A percentile compares a stretch with the other conserved stretches of the same genome.
These are phyloP conservation scores for Protoeuglena noctilucae DNA, from an alignment of 139 green algal genomes.

Conservation along the genomic window DNA sequence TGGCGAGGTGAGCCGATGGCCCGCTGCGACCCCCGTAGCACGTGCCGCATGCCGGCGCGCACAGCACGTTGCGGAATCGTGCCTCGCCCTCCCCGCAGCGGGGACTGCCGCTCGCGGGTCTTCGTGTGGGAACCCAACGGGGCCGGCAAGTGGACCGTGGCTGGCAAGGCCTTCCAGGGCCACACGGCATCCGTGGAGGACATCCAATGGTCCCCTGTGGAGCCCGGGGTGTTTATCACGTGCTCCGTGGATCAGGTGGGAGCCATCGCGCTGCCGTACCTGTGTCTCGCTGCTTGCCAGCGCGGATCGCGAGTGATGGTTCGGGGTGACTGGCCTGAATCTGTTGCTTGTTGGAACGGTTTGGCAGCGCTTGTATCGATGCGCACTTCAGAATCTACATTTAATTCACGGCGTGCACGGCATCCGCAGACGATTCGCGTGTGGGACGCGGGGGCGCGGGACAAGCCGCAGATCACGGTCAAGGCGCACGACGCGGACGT, in stretches of 20 bases:
- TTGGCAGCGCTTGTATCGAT: no score
- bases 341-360: no score
- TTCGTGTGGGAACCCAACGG: conserved; percentile 75
- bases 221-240: conserved; percentile 73
- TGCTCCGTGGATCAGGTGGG: conserved; percentile 61
- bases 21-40: no score
- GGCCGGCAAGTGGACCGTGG: conserved; percentile 46
- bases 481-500: conserved; percentile 69
- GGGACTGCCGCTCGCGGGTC: conserved; percentile 50
- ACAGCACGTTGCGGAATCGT: no score
- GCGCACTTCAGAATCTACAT: no score
- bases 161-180: conserved; percentile 17
- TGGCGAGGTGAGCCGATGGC: conserved; percentile 55
- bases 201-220: conserved; percentile 82
- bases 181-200: conserved; percentile 72
- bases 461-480: conserved; percentile 22
- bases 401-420: no score
- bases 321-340: no score
- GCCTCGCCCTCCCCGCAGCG: no score
- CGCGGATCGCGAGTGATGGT: no score
- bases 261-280: no score
- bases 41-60: no score
- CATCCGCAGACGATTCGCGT: conserved; percentile 57
- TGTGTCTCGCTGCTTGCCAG: no score
- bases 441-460: conserved; percentile 66